phyloP scores from a whole-genome alignment of 2,329 filamentous ascomycete genomes.

The Trichoderma sp. region DNA sequence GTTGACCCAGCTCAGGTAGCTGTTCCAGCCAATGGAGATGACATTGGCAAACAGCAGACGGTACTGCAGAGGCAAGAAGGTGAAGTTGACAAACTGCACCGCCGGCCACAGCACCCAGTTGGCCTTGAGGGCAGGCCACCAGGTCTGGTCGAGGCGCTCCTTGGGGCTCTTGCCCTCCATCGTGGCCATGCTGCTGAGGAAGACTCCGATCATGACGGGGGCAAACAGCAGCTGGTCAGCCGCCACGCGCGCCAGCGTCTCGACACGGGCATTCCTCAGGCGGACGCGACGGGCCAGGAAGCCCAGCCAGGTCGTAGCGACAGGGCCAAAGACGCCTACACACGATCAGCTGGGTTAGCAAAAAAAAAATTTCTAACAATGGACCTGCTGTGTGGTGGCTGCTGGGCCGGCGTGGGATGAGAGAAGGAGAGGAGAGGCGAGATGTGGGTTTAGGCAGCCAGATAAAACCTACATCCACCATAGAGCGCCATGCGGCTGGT shows the following conservation, averaged over 20 bases:
- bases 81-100: slow-evolving; percentile 86
- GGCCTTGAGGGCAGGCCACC: slow-evolving; percentile 70
- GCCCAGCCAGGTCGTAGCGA: slow-evolving; percentile 82
- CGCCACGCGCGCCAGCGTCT: slow-evolving; percentile 76
- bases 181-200: slow-evolving; percentile 81
- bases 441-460: slow-evolving; percentile 5
- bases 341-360: slow-evolving; percentile 9
- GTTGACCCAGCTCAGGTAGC: slow-evolving; percentile 65
- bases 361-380: slow-evolving; percentile 2
- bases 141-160: slow-evolving; percentile 73
- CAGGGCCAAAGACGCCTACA: slow-evolving; percentile 79
- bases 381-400: slow-evolving; percentile 1
- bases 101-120: slow-evolving; percentile 89
- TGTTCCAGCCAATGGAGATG: slow-evolving; percentile 69
- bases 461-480: slow-evolving; percentile 64
- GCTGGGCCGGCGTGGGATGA: background rate
- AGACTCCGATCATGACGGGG: slow-evolving; percentile 77
- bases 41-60: slow-evolving; percentile 85
- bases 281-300: slow-evolving; percentile 72
- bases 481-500: slow-evolving; percentile 81
- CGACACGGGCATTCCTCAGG: slow-evolving; percentile 65
- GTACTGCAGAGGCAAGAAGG: slow-evolving; percentile 79
- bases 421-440: slow-evolving; percentile 1
- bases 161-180: slow-evolving; percentile 65
- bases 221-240: slow-evolving; percentile 83